Evolutionary conservation across 2,329 filamentous ascomycete species (phyloP).

Genomic region (Cadophora sp.): DNA sequence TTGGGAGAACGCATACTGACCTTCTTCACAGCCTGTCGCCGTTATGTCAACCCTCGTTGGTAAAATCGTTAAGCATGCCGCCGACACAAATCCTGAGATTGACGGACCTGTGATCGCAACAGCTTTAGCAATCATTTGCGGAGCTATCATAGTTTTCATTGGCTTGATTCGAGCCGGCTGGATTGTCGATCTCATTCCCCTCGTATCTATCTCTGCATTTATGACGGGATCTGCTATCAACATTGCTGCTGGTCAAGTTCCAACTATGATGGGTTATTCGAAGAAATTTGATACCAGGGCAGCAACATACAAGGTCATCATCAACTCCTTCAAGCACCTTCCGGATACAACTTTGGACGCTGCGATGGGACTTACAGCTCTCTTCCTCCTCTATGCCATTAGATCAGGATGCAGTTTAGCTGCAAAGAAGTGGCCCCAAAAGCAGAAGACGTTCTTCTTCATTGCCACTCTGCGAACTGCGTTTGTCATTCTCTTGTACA

Average conservation of each 20-base stretch:
- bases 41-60: slow-evolving; percentile 94
- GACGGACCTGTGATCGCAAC: slow-evolving; percentile 75
- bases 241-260: slow-evolving; percentile 85
- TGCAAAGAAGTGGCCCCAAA: slow-evolving; percentile 72
- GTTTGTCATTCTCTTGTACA: slow-evolving; percentile 92
- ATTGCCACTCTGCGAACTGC: slow-evolving; percentile 87
- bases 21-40: slow-evolving; percentile 74
- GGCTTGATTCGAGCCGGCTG: slow-evolving; percentile 84
- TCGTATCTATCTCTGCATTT: slow-evolving; percentile 90
- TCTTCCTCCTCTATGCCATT: slow-evolving; percentile 79
- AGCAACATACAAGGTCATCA: slow-evolving; percentile 81
- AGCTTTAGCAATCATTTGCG: slow-evolving; percentile 77
- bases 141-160: slow-evolving; percentile 77
- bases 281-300: slow-evolving; percentile 66
- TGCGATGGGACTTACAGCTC: slow-evolving; percentile 84
- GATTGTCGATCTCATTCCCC: slow-evolving; percentile 91
- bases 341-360: slow-evolving; percentile 75
- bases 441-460: slow-evolving; percentile 85
- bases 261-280: slow-evolving; percentile 82
- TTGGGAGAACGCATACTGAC: slow-evolving; percentile 25
- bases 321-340: slow-evolving; percentile 80
- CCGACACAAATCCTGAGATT: slow-evolving; percentile 61
- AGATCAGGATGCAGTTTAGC: slow-evolving; percentile 68
- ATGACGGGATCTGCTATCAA: slow-evolving; percentile 96
- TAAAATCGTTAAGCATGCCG: slow-evolving; percentile 74